These are phyloP conservation scores for Tetratostichococcus sp. DNA, from an alignment of 139 green algal species.

Conservation along the genomic window DNA sequence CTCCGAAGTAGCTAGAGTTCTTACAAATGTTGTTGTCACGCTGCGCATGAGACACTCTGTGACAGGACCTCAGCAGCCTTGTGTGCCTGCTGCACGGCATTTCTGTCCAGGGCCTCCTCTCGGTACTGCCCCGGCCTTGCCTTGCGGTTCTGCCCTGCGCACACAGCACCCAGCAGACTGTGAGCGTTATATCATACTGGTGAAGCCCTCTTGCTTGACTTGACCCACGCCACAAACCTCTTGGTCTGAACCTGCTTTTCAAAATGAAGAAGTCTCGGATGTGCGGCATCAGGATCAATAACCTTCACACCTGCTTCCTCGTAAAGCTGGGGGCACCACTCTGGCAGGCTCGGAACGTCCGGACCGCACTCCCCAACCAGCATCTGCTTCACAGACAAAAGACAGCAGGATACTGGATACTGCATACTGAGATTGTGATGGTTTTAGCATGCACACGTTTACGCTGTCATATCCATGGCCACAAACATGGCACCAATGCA, in stretches of 20 bases:
- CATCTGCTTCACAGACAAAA: conserved; percentile 1
- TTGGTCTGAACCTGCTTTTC: too few species aligned
- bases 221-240: too few species aligned
- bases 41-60: too few species aligned
- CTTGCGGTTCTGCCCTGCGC: background rate
- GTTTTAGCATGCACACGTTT: too few species aligned
- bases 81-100: background rate
- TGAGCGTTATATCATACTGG: too few species aligned
- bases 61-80: background rate
- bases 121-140: background rate
- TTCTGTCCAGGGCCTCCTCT: background rate
- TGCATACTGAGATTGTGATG: too few species aligned
- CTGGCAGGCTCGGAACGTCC: background rate
- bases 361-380: conserved; percentile 19
- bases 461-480: too few species aligned
- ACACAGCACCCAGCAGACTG: too few species aligned
- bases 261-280: background rate
- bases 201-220: too few species aligned
- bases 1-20: too few species aligned
- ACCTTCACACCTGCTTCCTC: conserved; percentile 4
- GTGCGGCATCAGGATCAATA: background rate
- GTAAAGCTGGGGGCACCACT: conserved; percentile 40
- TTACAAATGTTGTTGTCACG: too few species aligned
- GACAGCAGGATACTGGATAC: background rate
- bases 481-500: background rate